These are phyloP conservation scores for Lonicera japonica DNA, from an alignment of 129 eudicot species.

Conservation along the genomic window DNA sequence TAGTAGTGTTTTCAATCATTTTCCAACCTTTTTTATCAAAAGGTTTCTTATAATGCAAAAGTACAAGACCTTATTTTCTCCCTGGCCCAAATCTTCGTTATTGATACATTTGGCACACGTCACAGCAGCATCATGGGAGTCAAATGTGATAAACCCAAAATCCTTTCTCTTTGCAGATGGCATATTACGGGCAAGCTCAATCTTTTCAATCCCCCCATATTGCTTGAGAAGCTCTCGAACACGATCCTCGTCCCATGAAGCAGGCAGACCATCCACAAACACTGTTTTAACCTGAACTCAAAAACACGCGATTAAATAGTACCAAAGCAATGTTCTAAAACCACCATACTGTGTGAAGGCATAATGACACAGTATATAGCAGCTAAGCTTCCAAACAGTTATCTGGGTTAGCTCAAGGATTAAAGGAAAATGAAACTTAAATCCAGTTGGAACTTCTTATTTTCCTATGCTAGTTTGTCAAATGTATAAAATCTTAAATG, in stretches of 20 bases:
- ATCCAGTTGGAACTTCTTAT: background rate
- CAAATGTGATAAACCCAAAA: conserved; percentile 88
- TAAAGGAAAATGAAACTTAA: background rate
- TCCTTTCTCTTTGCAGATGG: conserved; percentile 96
- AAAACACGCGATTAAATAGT: conserved; percentile 4
- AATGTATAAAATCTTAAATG: background rate
- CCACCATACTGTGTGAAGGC: background rate
- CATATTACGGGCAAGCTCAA: conserved; percentile 98
- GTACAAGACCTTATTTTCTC: conserved; percentile 58
- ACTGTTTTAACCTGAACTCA: conserved; percentile 77
- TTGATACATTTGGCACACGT: conserved; percentile 87
- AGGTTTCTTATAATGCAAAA: background rate
- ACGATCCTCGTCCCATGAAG: conserved; percentile 89
- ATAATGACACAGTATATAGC: too few species aligned
- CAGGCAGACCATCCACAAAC: conserved; percentile 83
- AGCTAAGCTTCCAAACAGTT: too few species aligned
- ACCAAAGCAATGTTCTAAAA: background rate
- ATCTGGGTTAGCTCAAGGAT: too few species aligned
- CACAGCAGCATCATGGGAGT: conserved; percentile 90
- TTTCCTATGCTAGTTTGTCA: too few species aligned
- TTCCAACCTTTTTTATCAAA: too few species aligned
- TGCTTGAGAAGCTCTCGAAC: conserved; percentile 66
- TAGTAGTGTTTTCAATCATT: too few species aligned
- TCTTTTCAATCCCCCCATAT: conserved; percentile 70
- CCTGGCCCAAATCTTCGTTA: conserved; percentile 82